Evolutionary conservation across 768 basidiomycete genomes (phyloP), one percentile per base, ranked within the genome.

Genomic region (Boletus bicolor): DNA sequence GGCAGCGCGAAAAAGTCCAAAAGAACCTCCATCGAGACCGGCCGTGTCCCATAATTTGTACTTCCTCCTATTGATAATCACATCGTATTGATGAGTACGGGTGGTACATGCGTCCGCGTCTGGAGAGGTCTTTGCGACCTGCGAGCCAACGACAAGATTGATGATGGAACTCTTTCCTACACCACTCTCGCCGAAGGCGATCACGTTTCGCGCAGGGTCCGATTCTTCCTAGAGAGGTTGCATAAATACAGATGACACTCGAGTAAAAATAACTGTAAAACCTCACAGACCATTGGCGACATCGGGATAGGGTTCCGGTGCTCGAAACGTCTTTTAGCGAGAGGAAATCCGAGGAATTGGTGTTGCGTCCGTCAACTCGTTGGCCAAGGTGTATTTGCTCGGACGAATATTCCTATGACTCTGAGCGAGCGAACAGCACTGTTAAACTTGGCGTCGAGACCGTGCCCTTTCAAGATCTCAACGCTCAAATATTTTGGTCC

Each of bases 171-270:
- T 79, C 52, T 79, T 79, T 32, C 73, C 73, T 37, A 67, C 56
- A 36, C 77, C 77, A 9, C 68, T 64, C 59, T 79, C 76, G n/a
- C 77, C 78, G 55, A 79, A 79, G n/a, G 78, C 38, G 44, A 79
- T 51, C 48, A 77, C 63, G 55, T 79, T 79, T 44, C 52, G 49
- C 30, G 37, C 56, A 4, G 57, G 52, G 17, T 24, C 36, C 26
- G 46, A 28, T 36, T 48, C 54, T 28, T 21, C 49, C 59, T 61
- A 35, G 32, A 26, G 35, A 38, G 12, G 35, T 51, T 44, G 54
- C 19, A 49, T 59, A 41, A 54, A 56, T 41, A 46, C 38, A 14
- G 9, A 26, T 17, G 6, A 32, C 30, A 41, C 30, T 41, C 42
- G 36, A 46, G n/a, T 19, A 41, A 54, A 26, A 24, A 32, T 21